Evolutionary conservation across 805 yeast species (phyloP), one percentile per base, ranked within the genome.

Genomic region (Teunomyces cretensis): DNA sequence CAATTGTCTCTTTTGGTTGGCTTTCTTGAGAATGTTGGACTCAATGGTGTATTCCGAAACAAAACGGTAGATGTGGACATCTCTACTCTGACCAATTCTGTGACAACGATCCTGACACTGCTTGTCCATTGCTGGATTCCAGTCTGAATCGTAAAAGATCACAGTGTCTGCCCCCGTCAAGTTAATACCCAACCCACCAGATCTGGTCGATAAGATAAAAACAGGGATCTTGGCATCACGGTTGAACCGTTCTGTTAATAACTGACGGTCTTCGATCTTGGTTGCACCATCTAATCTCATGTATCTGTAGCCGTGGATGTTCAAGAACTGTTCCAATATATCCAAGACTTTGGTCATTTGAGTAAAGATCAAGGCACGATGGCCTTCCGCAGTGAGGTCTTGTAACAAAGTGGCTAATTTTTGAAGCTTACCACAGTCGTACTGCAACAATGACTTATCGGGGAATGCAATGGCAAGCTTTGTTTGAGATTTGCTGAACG

Each of bases 121-220:
- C 61, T 90, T 89, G 64, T 94, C 99, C 97, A 94, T 94, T 1
- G 98, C 96, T 2, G 99, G 99, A 61, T 94, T 94, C 99, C 99
- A 92, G 67, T 92, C 99, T 2, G 97, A 89, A 66, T 94, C 99
- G 64, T 95, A 94, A 68, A 94, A 95, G 6, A 94, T 89, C 36
- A 94, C 99, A 0, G 99, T 94, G 60, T 94, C 99, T 0, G 99
- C 99, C 60, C 98, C 99, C 0, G 99, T 94, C 52, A 94, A 70
- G 60, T 94, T 94, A 63, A 94, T 94, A 62, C 99, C 99, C 54
- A 95, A 75, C 30, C 99, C 99, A 64, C 99, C 99, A 2, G 99
- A 94, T 67, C 99, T 81, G 2, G 97, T 89, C 3, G 97, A 89
- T 43, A 94, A 66, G 41, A 94, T 94, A 58, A 94, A 94, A 14